Percentiles rank a stretch among this genome's conserved stretches.
phyloP scores from a whole-genome alignment of 2,329 filamentous ascomycete genomes.

The Trichoderma citrinoviride region DNA sequence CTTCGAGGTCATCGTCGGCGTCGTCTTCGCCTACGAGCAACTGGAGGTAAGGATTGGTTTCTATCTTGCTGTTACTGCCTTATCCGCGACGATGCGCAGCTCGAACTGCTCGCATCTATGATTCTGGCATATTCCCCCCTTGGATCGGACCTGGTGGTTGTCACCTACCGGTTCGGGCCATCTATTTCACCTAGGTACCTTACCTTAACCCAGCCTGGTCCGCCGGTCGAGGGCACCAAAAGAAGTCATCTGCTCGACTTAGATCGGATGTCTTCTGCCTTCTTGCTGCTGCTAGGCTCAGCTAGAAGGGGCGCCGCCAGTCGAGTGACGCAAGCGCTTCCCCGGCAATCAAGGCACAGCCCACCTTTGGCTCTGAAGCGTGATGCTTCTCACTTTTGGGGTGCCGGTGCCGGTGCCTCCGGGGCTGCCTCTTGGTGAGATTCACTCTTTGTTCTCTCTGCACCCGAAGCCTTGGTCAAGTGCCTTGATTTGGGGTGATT shows the following conservation, averaged over 20 bases:
- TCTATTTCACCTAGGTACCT: not conserved
- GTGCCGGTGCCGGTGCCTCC: constrained; percentile 4
- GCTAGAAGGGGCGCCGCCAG: not conserved
- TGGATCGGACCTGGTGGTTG: too few species aligned
- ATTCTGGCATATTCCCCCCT: too few species aligned
- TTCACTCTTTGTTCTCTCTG: not conserved
- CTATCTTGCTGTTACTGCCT: not conserved
- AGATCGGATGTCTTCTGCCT: not conserved
- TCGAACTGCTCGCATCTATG: too few species aligned
- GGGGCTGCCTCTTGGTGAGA: not conserved
- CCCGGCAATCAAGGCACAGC: not conserved
- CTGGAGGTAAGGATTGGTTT: constrained; percentile 14
- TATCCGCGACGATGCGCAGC: not conserved
- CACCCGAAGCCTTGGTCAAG: not conserved
- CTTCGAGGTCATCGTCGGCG: constrained; percentile 13
- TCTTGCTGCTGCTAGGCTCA: constrained; percentile 1
- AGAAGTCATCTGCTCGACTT: not conserved
- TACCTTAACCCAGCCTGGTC: not conserved
- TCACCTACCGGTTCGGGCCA: too few species aligned
- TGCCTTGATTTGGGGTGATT: not conserved
- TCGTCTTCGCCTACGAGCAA: constrained; percentile 2
- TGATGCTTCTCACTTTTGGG: not conserved
- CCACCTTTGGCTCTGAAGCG: not conserved
- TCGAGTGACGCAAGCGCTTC: constrained; percentile 1
- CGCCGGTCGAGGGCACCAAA: not conserved